Conservation (phyloP, 306 rosid species). For the Cicer bijugum region DNA sequence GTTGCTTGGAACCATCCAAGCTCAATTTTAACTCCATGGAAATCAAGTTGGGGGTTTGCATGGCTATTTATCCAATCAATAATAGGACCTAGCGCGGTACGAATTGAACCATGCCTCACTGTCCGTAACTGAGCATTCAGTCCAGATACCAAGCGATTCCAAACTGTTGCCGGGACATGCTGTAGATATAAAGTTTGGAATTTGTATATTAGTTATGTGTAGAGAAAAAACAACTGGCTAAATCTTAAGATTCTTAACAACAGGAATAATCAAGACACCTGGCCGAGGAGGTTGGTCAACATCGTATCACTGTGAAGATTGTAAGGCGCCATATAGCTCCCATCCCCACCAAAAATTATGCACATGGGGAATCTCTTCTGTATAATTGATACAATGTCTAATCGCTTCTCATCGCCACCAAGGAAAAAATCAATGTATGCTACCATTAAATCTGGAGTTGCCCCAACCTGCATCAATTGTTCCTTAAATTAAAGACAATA, state of each 20-base stretch:
- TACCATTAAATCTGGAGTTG: constrained; percentile 92
- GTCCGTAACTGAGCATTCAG: constrained; percentile 93
- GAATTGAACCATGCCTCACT: constrained; percentile 85
- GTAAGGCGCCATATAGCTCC: constrained; percentile 95
- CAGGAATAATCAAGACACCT: constrained; percentile 59
- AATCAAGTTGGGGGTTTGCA: constrained; percentile 95
- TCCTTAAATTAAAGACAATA: constrained; percentile 38
- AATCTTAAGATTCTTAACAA: constrained; percentile 36
- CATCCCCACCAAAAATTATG: constrained; percentile 95
- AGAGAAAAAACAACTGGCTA: constrained; percentile 36
- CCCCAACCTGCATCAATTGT: constrained; percentile 80
- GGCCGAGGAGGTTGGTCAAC: constrained; percentile 93
- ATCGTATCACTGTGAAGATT: constrained; percentile 86
- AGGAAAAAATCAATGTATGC: constrained; percentile 96
- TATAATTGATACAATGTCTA: constrained; percentile 90
- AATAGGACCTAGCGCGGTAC: constrained; percentile 75
- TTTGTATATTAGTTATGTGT: constrained; percentile 30
- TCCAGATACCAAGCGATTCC: constrained; percentile 95
- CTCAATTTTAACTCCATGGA: constrained; percentile 89
- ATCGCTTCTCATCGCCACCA: constrained; percentile 97
- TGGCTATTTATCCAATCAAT: constrained; percentile 88
- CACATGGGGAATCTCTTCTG: constrained; percentile 98
- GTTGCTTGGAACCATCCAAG: constrained; percentile 99
- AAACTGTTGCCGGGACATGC: constrained; percentile 98
- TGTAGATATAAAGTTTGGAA: constrained; percentile 47